Evolutionary conservation across 1,284 basidiomycete species (phyloP).

Genomic region (Puccinia polysora): DNA sequence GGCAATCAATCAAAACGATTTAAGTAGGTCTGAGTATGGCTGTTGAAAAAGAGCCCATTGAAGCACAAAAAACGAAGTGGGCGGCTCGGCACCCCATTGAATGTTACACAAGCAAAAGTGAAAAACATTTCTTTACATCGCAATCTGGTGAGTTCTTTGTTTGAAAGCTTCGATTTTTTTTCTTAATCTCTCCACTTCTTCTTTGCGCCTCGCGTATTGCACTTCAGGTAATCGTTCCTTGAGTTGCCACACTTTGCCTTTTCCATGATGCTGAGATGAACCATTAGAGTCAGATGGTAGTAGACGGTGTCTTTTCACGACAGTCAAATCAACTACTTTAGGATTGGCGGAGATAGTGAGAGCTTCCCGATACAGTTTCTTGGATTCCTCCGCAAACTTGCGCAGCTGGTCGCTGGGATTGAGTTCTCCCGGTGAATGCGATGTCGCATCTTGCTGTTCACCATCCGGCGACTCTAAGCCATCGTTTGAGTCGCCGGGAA

Average conservation of each 20-base stretch:
- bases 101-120: no score
- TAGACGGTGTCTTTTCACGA: conserved; percentile 15
- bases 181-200: conserved; percentile 29
- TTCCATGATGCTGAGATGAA: neutral
- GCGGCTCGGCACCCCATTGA: no score
- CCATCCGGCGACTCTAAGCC: neutral
- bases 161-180: conserved; percentile 36
- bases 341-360: conserved; percentile 23
- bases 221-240: conserved; percentile 36
- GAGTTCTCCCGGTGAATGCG: neutral
- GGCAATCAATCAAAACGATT: no score
- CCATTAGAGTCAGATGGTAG: neutral
- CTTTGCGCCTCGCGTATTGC: conserved; percentile 26
- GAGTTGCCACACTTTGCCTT: conserved; percentile 31
- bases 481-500: conserved; percentile 16
- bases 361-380: conserved; percentile 30
- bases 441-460: neutral
- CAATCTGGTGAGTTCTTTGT: conserved; percentile 8
- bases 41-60: no score
- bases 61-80: no score
- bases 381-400: conserved; percentile 27
- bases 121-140: no score
- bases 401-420: conserved; percentile 13
- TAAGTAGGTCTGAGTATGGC: no score
- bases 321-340: conserved; percentile 31